A percentile compares a stretch with the other conserved stretches of the same genome.
Conservation (phyloP, 495 filamentous ascomycete species). For the Hypomontagnella submonticulosa region DNA sequence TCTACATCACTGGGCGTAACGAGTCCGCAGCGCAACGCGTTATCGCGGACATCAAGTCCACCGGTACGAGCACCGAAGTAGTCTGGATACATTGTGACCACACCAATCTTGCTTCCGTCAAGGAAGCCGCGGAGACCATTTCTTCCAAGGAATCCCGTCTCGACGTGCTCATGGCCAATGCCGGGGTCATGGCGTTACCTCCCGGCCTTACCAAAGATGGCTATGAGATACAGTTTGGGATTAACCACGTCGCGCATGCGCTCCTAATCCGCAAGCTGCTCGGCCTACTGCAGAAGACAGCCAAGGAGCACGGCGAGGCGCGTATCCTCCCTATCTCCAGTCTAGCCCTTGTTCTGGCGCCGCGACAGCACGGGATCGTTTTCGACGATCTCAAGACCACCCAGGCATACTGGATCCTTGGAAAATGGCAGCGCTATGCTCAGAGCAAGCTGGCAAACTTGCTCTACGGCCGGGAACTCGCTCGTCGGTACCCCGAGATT, state of each 20-base stretch:
- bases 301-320: constrained; percentile 56
- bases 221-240: constrained; percentile 72
- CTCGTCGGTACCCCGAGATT: constrained; percentile 66
- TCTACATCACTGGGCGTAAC: constrained; percentile 57
- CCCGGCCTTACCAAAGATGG: constrained; percentile 64
- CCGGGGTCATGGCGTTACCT: constrained; percentile 68
- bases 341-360: constrained; percentile 45
- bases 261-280: constrained; percentile 70
- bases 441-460: constrained; percentile 74
- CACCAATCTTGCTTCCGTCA: constrained; percentile 54
- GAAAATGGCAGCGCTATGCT: constrained; percentile 65
- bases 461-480: constrained; percentile 67
- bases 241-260: constrained; percentile 72
- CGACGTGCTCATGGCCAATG: constrained; percentile 72
- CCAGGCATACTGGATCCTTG: constrained; percentile 43
- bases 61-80: constrained; percentile 45
- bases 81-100: constrained; percentile 55
- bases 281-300: constrained; percentile 58
- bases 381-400: constrained; percentile 53
- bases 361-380: constrained; percentile 47
- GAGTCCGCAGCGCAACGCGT: constrained; percentile 50
- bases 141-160: constrained; percentile 47
- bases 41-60: constrained; percentile 29
- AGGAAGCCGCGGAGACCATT: constrained; percentile 51
- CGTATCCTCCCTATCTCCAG: constrained; percentile 52